A percentile compares a stretch with the other conserved stretches of the same genome.
Conservation (phyloP, 2,329 filamentous ascomycete species). For the Diaporthe longicolla region DNA sequence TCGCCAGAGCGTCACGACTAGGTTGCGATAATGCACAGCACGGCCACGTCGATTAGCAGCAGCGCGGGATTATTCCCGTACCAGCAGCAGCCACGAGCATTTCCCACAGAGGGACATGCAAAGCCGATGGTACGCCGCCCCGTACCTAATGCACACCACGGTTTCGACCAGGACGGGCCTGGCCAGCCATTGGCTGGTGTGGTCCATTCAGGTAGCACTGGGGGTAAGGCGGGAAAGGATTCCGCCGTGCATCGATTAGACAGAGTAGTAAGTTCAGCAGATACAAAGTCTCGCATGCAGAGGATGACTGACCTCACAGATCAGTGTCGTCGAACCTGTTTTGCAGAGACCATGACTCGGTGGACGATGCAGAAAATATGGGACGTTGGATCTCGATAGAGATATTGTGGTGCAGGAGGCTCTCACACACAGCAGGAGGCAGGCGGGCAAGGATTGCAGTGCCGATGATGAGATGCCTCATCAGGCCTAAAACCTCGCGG, state of each 20-base stretch:
- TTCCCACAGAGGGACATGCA: neutral
- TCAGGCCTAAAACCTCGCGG: constrained; percentile 8
- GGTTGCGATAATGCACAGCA: neutral
- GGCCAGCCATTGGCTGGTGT: neutral
- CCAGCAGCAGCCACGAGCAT: constrained; percentile 15
- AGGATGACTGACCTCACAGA: no score
- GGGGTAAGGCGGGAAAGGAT: constrained; percentile 16
- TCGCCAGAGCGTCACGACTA: neutral
- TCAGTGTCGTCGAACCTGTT: neutral
- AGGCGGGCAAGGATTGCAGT: constrained; percentile 52
- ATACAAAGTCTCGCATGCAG: no score
- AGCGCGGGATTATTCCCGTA: neutral
- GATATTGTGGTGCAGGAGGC: no score
- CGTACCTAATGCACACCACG: constrained; percentile 16
- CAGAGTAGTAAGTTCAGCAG: no score
- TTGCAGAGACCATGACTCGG: neutral
- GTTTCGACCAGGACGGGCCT: neutral
- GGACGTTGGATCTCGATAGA: constrained; percentile 22
- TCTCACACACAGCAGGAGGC: no score
- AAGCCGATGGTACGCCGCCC: constrained; percentile 3
- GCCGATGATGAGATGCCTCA: constrained; percentile 55
- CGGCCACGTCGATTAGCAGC: neutral
- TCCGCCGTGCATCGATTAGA: constrained; percentile 24
- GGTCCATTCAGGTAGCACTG: constrained; percentile 6
- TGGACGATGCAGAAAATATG: constrained; percentile 7